phyloP scores from a whole-genome alignment of 2,329 filamentous ascomycete species.

The Sordariomycetes sp. region DNA sequence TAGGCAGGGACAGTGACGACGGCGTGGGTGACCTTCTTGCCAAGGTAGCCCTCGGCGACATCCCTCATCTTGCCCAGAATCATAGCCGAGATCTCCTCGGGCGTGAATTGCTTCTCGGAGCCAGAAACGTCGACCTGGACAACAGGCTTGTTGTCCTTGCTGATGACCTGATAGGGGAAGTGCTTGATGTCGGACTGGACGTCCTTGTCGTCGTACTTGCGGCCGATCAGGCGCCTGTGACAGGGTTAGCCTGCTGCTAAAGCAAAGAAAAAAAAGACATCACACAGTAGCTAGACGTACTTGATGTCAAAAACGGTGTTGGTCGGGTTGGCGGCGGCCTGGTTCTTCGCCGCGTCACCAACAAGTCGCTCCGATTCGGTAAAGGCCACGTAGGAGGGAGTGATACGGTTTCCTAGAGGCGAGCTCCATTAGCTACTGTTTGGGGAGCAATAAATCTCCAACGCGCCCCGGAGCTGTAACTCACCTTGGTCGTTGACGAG shows the following conservation, averaged over 20 bases:
- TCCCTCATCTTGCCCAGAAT: constrained; percentile 80
- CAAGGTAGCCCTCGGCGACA: constrained; percentile 67
- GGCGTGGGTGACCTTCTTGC: constrained; percentile 75
- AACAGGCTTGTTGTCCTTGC: constrained; percentile 82
- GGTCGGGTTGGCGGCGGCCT: constrained; percentile 69
- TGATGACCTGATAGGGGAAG: constrained; percentile 91
- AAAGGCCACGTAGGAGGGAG: constrained; percentile 89
- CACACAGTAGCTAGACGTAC: constrained; percentile 39
- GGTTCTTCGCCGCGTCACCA: constrained; percentile 96
- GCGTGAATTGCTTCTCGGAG: constrained; percentile 61
- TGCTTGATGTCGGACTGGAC: constrained; percentile 94
- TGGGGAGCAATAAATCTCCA: not conserved
- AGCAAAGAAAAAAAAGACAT: not conserved
- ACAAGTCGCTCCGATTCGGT: constrained; percentile 95
- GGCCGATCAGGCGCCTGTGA: constrained; percentile 67
- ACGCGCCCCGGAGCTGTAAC: constrained; percentile 5
- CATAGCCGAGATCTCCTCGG: constrained; percentile 74
- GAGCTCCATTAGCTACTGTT: not conserved
- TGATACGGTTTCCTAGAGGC: constrained; percentile 79
- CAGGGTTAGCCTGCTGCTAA: constrained; percentile 10
- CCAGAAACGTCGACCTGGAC: constrained; percentile 64
- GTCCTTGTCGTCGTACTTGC: constrained; percentile 74
- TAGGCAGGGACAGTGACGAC: constrained; percentile 94
- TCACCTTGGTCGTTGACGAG: constrained; percentile 75
- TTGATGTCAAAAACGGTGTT: constrained; percentile 76